Base-by-base conservation (phyloP, 352 stramenopile genomes). In the Globisporangium yorkense region DNA sequence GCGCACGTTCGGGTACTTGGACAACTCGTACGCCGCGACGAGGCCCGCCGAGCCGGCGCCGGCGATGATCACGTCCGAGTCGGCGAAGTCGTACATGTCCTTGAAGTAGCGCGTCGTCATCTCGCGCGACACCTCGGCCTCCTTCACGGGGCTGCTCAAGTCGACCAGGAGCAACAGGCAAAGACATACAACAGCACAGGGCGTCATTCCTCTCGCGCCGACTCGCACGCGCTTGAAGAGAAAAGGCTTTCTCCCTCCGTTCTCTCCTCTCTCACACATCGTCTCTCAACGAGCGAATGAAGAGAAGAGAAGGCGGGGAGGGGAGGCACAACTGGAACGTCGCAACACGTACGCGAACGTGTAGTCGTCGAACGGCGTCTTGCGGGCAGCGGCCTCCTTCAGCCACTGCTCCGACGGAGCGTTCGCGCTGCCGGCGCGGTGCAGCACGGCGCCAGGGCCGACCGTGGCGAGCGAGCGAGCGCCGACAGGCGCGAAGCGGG, bases 61-160 rank as follows among this genome's bases (percentile, higher is more conserved):
- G 21, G 74, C 74, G 46, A 87, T 87, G 72, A 87, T 80, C 15
- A 87, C 68, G 51, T 87, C 76, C 51, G 71, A 80, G 65, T 87
- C 76, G 47, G 76, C 76, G 67, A 79, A 84, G 63, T 84, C 74
- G 72, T 87, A 84, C 74, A 87, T 70, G 61, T 87, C 76, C 74
- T 87, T 87, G 69, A 87, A 82, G 67, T 87, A 87, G 21, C 76
- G 74, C 35, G 74, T 87, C 39, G 76, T 87, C 76, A 87, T 87
- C 63, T 84, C 76, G 54, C 76, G 76, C 57, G 76, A 87, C 52
- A 87, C 72, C 44, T 84, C 70, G 21, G 76, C 69, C 65, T 87
- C 76, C 65, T 84, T 82, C 40, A 87, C 72, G 16, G 76, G 76
- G n/a, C 72, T 84, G 62, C 13, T 53, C 20, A 7, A 2, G 7